Evolutionary conservation across 257 asterid genomes (phyloP).

Genomic region (Solanum habrochaites): DNA sequence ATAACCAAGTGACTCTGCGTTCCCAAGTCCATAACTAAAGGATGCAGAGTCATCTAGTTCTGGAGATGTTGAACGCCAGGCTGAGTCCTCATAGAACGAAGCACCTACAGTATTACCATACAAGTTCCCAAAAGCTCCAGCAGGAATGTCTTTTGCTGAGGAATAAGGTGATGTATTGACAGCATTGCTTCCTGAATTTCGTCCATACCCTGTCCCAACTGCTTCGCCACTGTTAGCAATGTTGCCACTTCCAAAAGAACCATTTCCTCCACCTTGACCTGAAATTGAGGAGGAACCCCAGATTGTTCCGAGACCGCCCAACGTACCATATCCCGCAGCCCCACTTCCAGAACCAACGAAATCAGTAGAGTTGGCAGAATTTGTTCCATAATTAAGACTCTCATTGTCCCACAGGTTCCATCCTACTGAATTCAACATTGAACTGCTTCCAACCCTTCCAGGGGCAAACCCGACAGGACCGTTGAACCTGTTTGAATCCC

Average conservation of each 20-base stretch:
- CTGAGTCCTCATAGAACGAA: slow-evolving; percentile 31
- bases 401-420: slow-evolving; percentile 47
- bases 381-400: slow-evolving; percentile 19
- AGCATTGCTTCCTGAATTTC: slow-evolving; percentile 27
- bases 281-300: slow-evolving; percentile 51
- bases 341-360: slow-evolving; percentile 37
- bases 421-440: slow-evolving; percentile 26
- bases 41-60: slow-evolving; percentile 37
- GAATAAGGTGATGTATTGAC: slow-evolving; percentile 29
- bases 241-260: slow-evolving; percentile 26
- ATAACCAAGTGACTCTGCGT: slow-evolving; percentile 32
- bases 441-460: slow-evolving; percentile 35
- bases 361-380: slow-evolving; percentile 23
- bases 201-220: slow-evolving; percentile 30
- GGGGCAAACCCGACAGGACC: slow-evolving; percentile 33
- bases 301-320: slow-evolving; percentile 52
- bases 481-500: slow-evolving; percentile 41
- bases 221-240: slow-evolving; percentile 21
- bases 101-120: slow-evolving; percentile 19
- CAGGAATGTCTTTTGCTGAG: slow-evolving; percentile 24
- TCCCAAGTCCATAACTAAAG: slow-evolving; percentile 45
- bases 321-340: slow-evolving; percentile 26
- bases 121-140: slow-evolving; percentile 35
- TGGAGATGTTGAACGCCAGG: slow-evolving; percentile 47
- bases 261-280: slow-evolving; percentile 43